Conservation (phyloP, 1,139 yeast species). For the Protomyces pachydermus region DNA sequence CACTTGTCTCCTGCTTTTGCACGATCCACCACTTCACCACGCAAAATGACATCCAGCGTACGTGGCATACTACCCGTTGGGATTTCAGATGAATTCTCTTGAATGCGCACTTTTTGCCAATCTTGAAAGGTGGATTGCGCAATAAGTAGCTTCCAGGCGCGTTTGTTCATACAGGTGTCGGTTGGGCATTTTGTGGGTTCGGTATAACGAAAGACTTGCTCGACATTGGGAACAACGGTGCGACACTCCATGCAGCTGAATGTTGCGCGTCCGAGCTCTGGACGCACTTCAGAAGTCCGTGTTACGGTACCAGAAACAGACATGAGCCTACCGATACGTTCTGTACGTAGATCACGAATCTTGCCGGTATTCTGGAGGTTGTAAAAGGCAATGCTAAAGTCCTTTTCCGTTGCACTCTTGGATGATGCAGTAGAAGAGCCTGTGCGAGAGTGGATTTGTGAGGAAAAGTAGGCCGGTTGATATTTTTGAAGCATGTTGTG, state of each 20-base stretch:
- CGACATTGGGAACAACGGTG: slow-evolving; percentile 80
- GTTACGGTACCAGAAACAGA: slow-evolving; percentile 94
- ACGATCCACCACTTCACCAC: slow-evolving; percentile 93
- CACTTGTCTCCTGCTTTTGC: slow-evolving; percentile 99
- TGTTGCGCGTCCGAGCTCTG: slow-evolving; percentile 81
- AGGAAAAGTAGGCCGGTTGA: slow-evolving; percentile 51
- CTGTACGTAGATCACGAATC: slow-evolving; percentile 85
- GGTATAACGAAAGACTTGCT: slow-evolving; percentile 87
- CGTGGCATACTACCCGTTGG: slow-evolving; percentile 99
- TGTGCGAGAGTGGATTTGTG: slow-evolving; percentile 28
- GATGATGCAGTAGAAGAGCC: slow-evolving; percentile 35
- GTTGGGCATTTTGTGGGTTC: slow-evolving; percentile 91
- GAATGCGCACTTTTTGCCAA: slow-evolving; percentile 96
- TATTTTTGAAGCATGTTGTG: slow-evolving; percentile 64
- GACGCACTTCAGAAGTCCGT: slow-evolving; percentile 93
- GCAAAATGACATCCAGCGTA: slow-evolving; percentile 81
- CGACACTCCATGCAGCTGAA: slow-evolving; percentile 88
- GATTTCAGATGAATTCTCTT: slow-evolving; percentile 89
- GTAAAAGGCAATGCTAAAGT: slow-evolving; percentile 84
- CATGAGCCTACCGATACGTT: slow-evolving; percentile 77
- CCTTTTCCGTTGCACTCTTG: slow-evolving; percentile 52
- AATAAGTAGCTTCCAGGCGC: slow-evolving; percentile 77
- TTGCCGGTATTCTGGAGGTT: slow-evolving; percentile 78
- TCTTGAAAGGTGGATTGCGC: slow-evolving; percentile 83
- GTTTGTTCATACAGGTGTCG: slow-evolving; percentile 81